A percentile compares a stretch with the other conserved stretches of the same genome.
These are phyloP conservation scores for Echium plantagineum DNA, from an alignment of 257 asterid genomes.

Conservation along the genomic window DNA sequence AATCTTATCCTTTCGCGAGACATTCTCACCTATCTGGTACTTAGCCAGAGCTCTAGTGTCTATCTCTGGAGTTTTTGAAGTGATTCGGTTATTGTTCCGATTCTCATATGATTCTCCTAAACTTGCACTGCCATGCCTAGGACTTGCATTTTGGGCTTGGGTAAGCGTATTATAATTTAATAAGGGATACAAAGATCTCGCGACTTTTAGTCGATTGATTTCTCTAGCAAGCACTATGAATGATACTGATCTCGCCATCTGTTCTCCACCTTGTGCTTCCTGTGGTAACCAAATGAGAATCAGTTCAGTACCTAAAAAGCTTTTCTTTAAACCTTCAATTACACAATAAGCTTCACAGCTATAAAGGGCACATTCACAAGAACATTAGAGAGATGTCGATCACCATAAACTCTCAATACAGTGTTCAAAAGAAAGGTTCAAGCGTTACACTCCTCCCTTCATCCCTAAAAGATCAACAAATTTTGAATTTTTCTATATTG, in stretches of 20 bases:
- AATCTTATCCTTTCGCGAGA: conserved; percentile 56
- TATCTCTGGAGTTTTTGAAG: conserved; percentile 13
- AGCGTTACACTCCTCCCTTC: no score
- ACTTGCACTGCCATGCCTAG: conserved; percentile 14
- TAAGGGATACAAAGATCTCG: conserved; percentile 21
- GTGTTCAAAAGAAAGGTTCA: background rate
- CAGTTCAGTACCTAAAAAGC: background rate
- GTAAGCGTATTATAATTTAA: conserved; percentile 21
- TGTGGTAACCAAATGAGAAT: background rate
- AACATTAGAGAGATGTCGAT: background rate
- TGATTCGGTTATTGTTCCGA: conserved; percentile 4
- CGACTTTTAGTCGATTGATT: conserved; percentile 20
- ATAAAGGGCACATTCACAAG: background rate
- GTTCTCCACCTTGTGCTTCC: conserved; percentile 3
- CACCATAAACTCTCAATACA: background rate
- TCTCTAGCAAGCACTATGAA: conserved; percentile 29
- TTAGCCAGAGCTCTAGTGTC: conserved; percentile 13
- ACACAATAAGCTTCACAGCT: background rate
- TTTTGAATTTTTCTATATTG: no score
- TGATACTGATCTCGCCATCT: conserved; percentile 30
- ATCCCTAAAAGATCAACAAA: no score
- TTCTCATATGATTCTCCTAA: conserved; percentile 10
- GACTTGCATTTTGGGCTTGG: conserved; percentile 18
- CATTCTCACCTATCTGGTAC: conserved; percentile 54
- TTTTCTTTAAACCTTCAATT: no score